Base-by-base conservation (phyloP, 129 eudicot species). In the Dittrichia graveolens region DNA sequence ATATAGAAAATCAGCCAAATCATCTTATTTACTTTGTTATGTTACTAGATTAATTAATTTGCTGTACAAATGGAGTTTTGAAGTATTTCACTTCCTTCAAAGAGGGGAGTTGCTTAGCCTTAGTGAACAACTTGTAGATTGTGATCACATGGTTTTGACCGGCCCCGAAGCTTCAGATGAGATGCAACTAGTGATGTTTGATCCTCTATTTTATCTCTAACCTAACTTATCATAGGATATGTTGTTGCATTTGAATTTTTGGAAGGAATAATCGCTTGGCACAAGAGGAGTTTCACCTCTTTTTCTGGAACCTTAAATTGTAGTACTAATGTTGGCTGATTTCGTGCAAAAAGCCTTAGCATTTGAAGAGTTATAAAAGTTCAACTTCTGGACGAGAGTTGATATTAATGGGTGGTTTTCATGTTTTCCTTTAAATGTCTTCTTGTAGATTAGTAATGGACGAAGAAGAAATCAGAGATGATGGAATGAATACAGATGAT, bases 381-480 rank as follows among this genome's bases (percentile, higher is more conserved):
- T 2, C 5, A 6, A 10, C 50, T 35, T 4, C 14, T n/a, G 61
- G 35, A 35, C 3, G 13, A 10, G 64, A 40, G 41, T 54, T 10
- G 4, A 42, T 70, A 19, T 34, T 43, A 31, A 8, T 31, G 31
- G n/a, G 2, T 13, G 16, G 18, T 10, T 12, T 58, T 43, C 9
- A n/a, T 19, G 65, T 31, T 35, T 50, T 19, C 5, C 0, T 8
- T 7, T 67, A 67, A 67, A 31, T n/a, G 31, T 46, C 18, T 46
- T 49, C 41, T 1, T 59, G 59, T 59, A 59, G 76, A 59, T 59
- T 46, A 46, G 38, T 39, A 9, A 68, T 67, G 75, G 75, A 53
- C 41, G 72, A 65, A 38, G 64, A 74, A 49, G 83, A 58, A 50
- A 2, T 39, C 50, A 49, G 69, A 65, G 68, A 16, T 34, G 70